Evolutionary conservation across 2,329 filamentous ascomycete species (phyloP).

Genomic region (Chalaropsis thielavioides): DNA sequence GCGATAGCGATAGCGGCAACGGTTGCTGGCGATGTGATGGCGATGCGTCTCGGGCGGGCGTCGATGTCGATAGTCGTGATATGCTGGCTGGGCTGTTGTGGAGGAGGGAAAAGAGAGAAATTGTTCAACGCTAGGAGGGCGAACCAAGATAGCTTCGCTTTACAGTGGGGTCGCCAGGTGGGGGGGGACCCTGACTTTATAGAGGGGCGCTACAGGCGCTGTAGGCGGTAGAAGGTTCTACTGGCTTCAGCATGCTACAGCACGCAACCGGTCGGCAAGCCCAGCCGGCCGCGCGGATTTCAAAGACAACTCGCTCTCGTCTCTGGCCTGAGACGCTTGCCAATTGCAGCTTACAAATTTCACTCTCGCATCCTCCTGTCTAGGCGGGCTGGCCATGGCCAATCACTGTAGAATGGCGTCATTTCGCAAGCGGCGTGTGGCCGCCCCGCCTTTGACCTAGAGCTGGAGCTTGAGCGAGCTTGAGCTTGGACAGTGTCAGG

Average conservation of each 20-base stretch:
- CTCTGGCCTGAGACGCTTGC: not conserved
- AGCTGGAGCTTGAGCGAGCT: not conserved
- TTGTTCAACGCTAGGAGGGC: not conserved
- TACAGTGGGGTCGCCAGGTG: not conserved
- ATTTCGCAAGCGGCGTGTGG: not conserved
- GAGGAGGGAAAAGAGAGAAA: not conserved
- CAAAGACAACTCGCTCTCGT: not conserved
- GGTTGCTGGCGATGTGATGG: constrained; percentile 8
- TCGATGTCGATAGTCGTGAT: not conserved
- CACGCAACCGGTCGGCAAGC: not conserved
- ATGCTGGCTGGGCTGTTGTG: not conserved
- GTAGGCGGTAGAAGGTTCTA: not conserved
- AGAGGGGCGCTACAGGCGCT: too few species aligned
- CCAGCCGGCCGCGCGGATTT: not conserved
- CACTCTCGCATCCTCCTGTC: not conserved
- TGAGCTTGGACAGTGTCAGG: not conserved
- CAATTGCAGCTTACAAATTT: not conserved
- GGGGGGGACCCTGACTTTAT: not conserved
- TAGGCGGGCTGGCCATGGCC: not conserved
- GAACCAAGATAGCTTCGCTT: not conserved
- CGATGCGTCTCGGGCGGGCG: not conserved
- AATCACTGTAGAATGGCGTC: not conserved
- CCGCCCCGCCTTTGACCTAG: too few species aligned
- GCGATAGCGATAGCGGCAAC: constrained; percentile 21
- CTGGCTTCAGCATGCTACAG: not conserved